Evolutionary conservation across 495 filamentous ascomycete species (phyloP), one percentile per base, ranked within the genome.

Genomic region (Physcia stellaris): DNA sequence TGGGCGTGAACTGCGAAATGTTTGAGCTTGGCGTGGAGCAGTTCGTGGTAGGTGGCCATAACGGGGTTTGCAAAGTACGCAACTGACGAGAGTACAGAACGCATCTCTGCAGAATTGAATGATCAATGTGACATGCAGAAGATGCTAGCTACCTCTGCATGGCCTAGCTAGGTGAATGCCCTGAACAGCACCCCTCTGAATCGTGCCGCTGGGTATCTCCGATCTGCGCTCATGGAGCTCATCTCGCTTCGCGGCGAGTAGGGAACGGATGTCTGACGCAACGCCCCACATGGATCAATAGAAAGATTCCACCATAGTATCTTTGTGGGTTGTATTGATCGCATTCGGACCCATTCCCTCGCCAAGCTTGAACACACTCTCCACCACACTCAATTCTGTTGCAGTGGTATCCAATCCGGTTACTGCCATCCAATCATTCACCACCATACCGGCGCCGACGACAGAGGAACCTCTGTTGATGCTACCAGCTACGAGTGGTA

Each of bases 341-440:
- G 65, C 68, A 23, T 70, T 67, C 15, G 83, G 79, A 12, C 74
- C 82, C 48, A 75, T 75, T 33, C 82, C 86, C 72, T 96, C 92
- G 35, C 87, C 86, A 22, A 98, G 61, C 43, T 85, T 71, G 61
- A 98, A 98, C 34, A 98, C 87, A 49, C 76, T 84, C 70, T 98
- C 90, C 26, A 98, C 73, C 43, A 98, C 90, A 51, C 83, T 92
- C 54, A 98, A 62, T 63, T 98, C 90, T 5, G 90, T 94, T 9
- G 90, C 90, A 18, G 90, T 98, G 11, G 90, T 98, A 55, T 96
- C 92, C 32, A 95, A 63, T 7, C 90, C 85, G 2, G 86, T 92
- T n/a, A 98, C 83, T 6, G 90, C 92, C 61, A 96, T 72, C 90
- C 90, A 96, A 66, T 98, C 90, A 55, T 98, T 98, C 40, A 98